phyloP scores from a whole-genome alignment of 805 yeast genomes.

The Pichia eremophila region DNA sequence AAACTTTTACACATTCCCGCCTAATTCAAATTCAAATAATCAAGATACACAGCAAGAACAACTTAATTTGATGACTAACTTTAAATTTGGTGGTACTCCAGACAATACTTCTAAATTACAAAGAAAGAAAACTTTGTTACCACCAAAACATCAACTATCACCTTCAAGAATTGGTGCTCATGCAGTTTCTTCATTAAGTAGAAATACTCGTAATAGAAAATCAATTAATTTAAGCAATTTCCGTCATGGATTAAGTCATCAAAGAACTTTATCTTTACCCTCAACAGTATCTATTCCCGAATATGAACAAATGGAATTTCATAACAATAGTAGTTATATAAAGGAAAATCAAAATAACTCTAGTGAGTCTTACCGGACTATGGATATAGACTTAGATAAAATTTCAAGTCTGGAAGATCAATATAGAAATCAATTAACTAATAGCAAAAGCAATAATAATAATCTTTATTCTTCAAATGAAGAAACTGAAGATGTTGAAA shows the following conservation, averaged over 20 bases:
- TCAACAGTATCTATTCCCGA: constrained; percentile 28
- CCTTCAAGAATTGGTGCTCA: constrained; percentile 69
- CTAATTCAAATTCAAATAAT: not conserved
- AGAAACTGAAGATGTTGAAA: not conserved
- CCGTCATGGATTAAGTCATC: constrained; percentile 26
- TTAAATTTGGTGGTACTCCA: constrained; percentile 25
- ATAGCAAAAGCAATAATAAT: not conserved
- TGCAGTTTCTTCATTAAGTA: constrained; percentile 47
- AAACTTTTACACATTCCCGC: not conserved
- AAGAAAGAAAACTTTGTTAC: constrained; percentile 8
- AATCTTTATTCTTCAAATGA: not conserved
- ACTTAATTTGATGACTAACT: constrained; percentile 18
- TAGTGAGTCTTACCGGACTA: not conserved
- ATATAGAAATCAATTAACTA: not conserved
- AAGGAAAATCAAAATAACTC: not conserved
- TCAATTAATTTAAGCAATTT: constrained; percentile 14
- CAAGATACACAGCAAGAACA: not conserved
- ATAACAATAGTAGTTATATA: constrained; percentile 7
- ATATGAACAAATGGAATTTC: constrained; percentile 20
- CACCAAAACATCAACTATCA: constrained; percentile 35
- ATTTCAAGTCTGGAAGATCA: not conserved
- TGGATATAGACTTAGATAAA: not conserved
- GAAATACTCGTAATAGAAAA: constrained; percentile 19
- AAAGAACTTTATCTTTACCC: constrained; percentile 34
- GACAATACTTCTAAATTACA: not conserved